These are phyloP conservation scores for Uromyces viciae-fabae DNA, from an alignment of 1,284 basidiomycete genomes.

Conservation along the genomic window DNA sequence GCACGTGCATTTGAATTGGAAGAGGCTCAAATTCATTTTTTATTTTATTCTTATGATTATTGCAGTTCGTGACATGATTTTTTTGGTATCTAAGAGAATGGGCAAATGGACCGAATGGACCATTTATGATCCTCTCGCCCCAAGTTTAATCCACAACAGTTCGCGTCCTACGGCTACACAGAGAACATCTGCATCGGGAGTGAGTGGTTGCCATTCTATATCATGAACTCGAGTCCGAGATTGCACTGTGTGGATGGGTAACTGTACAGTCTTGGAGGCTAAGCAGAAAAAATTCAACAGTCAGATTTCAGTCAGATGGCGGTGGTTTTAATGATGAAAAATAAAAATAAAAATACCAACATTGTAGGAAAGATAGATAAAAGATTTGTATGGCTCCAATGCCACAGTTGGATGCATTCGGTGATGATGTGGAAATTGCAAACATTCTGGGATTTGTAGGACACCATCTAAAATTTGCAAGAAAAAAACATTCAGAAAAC, in stretches of 20 bases:
- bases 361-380: slow-evolving; percentile 34
- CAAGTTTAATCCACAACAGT: slow-evolving; percentile 40
- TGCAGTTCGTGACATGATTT: no score
- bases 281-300: neutral
- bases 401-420: slow-evolving; percentile 20
- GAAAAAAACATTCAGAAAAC: neutral
- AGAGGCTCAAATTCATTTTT: no score
- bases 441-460: slow-evolving; percentile 37
- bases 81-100: no score
- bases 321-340: no score
- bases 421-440: slow-evolving; percentile 36
- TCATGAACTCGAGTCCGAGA: slow-evolving; percentile 28
- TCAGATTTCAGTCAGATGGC: no score
- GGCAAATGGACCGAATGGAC: no score
- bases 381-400: slow-evolving; percentile 27
- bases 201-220: slow-evolving; percentile 38
- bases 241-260: slow-evolving; percentile 6
- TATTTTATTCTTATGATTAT: no score
- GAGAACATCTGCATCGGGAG: slow-evolving; percentile 17
- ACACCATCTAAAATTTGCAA: slow-evolving; percentile 15
- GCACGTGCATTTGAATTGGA: no score
- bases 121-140: slow-evolving; percentile 11
- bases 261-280: slow-evolving; percentile 19
- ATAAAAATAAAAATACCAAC: neutral
- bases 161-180: slow-evolving; percentile 29